Base-by-base conservation (phyloP, 768 basidiomycete genomes). In the Boletus sp. region DNA sequence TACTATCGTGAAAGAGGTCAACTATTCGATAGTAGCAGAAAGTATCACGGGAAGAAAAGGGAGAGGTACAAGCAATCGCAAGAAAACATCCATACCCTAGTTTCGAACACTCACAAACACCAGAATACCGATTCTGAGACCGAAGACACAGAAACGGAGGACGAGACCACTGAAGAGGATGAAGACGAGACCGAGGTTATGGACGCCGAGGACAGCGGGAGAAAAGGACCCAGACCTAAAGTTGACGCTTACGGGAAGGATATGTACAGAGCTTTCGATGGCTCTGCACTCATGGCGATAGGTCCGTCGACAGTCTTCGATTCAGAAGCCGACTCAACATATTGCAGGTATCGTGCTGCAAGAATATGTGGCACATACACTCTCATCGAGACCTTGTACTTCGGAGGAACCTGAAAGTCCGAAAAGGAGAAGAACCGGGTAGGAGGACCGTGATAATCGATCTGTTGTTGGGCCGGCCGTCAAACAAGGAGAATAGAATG, bases 191-290 rank as follows among this genome's bases (percentile, higher is more conserved):
- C 5, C n/a, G 58, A 62, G 40, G n/a, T 14, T 28, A 44, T 42
- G 39, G 47, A 52, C 46, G n/a, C 35, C 12, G 59, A 62, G 32
- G 59, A 59, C 50, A 50, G 35, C 7, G 48, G 24, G 17, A 52
- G 49, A 46, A 56, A 61, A 20, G 56, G 41, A 11, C 42, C 47
- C 4, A 48, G 18, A 20, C 44, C 46, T 7, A 61, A 54, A 50
- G 37, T 28, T 3, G 63, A 63, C 18, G 8, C 50, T 20, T 54
- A 55, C 53, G 35, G 17, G 14, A 64, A 76, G 59, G 86, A 89
- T 61, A 91, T 92, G 90, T 91, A 90, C 67, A 87, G 80, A 64
- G 76, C 81, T 4, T 76, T 90, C 58, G 86, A 90, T 62, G 90
- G 90, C 5, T 84, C 86, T 10, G 86, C 87, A 4, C 77, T 91